These are phyloP conservation scores for Thelonectria olida DNA, from an alignment of 2,329 filamentous ascomycete genomes.

Conservation along the genomic window DNA sequence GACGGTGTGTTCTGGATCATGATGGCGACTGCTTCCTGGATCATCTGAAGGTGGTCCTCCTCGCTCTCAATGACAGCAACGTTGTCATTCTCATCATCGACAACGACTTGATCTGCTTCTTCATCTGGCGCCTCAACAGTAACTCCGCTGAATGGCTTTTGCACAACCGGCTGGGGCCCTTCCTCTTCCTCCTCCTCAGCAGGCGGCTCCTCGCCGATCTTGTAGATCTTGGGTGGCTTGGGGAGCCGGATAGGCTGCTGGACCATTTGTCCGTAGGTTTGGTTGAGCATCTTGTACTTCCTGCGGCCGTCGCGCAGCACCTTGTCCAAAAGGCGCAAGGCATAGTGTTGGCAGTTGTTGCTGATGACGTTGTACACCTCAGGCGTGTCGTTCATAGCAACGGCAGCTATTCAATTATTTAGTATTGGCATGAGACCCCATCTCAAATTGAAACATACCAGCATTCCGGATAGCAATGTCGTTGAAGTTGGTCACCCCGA, in stretches of 20 bases:
- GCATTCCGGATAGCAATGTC: constrained; percentile 9
- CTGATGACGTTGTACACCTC: neutral
- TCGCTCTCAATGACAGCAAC: neutral
- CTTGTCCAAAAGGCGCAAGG: constrained; percentile 6
- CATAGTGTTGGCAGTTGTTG: constrained; percentile 12
- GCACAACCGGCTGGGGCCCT: too few species aligned
- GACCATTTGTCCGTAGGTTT: constrained; percentile 3
- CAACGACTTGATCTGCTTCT: neutral
- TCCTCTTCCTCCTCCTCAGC: neutral
- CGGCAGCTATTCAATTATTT: neutral
- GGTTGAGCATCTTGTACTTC: constrained; percentile 4
- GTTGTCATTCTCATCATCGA: neutral
- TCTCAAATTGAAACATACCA: neutral
- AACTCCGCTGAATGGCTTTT: too few species aligned
- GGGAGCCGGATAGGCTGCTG: neutral
- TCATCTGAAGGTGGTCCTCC: neutral
- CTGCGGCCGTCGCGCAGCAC: constrained; percentile 5
- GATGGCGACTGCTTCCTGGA: neutral
- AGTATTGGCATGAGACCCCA: neutral
- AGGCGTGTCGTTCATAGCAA: constrained; percentile 7
- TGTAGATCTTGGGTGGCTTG: neutral
- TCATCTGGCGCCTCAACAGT: too few species aligned
- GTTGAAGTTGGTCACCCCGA: constrained; percentile 6
- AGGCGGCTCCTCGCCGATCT: neutral
- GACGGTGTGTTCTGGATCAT: constrained; percentile 9